A percentile compares a stretch with the other conserved stretches of the same genome.
Conservation (phyloP, 768 basidiomycete species). For the Leucocoprinus leucothites region DNA sequence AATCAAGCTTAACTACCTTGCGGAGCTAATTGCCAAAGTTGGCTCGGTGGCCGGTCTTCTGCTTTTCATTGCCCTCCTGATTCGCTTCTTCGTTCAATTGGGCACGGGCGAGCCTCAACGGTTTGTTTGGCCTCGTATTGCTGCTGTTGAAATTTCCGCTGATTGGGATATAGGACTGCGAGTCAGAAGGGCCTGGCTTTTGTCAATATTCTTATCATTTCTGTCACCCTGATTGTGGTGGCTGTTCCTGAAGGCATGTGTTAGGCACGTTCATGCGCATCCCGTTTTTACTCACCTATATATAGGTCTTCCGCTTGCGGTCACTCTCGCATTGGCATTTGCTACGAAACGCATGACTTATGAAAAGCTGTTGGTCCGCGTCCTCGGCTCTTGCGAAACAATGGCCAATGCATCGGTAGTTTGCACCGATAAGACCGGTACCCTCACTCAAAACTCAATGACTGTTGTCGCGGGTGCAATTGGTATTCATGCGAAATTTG, state of each 20-base stretch:
- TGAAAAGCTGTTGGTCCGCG: constrained; percentile 92
- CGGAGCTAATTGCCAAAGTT: constrained; percentile 91
- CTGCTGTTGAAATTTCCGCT: neutral
- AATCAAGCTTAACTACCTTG: constrained; percentile 88
- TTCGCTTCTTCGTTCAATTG: constrained; percentile 92
- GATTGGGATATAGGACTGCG: constrained; percentile 44
- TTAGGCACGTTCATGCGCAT: constrained; percentile 1
- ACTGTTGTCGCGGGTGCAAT: constrained; percentile 94
- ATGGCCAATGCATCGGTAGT: constrained; percentile 98
- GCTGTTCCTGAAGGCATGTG: constrained; percentile 44
- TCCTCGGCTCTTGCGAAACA: constrained; percentile 95
- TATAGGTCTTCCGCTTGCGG: constrained; percentile 86
- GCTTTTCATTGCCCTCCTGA: constrained; percentile 84
- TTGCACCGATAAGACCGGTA: constrained; percentile 96
- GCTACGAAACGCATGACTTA: constrained; percentile 98
- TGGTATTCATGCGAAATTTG: constrained; percentile 94
- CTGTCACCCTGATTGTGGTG: constrained; percentile 73
- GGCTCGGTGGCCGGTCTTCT: constrained; percentile 79
- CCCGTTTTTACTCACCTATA: constrained; percentile 6
- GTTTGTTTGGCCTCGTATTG: constrained; percentile 27
- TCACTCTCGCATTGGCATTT: constrained; percentile 94
- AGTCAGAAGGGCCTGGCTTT: constrained; percentile 87
- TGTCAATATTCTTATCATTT: constrained; percentile 90
- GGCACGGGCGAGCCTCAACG: constrained; percentile 55
- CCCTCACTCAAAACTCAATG: constrained; percentile 95